phyloP scores from a whole-genome alignment of 2,329 filamentous ascomycete genomes.

The Sphaerulina populicola region DNA sequence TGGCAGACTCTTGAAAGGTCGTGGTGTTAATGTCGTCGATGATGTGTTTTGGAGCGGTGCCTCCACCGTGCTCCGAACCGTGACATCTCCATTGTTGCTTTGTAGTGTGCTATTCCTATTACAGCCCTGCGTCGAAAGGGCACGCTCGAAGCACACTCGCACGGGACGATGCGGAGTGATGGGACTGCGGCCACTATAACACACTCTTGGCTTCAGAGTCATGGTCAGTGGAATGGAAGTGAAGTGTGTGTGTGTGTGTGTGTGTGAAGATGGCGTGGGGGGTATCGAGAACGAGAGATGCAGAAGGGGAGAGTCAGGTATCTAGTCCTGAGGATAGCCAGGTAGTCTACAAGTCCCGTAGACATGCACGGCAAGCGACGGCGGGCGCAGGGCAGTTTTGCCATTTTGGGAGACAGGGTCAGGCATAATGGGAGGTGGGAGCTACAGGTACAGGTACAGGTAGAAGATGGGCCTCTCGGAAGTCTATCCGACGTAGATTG shows the following conservation, averaged over 20 bases:
- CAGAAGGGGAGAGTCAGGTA: neutral
- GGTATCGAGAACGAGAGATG: too few species aligned
- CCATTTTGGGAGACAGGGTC: constrained; percentile 1
- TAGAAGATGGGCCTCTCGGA: too few species aligned
- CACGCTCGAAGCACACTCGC: neutral
- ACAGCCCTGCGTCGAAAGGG: constrained; percentile 4
- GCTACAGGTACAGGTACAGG: too few species aligned
- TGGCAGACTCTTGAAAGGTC: constrained; percentile 3
- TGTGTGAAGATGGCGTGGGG: neutral
- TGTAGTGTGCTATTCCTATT: neutral
- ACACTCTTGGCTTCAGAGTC: neutral
- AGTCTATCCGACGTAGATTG: too few species aligned
- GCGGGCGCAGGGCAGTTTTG: constrained; percentile 5
- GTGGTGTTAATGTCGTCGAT: neutral
- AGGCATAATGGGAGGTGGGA: too few species aligned
- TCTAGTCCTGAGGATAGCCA: neutral
- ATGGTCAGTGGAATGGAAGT: neutral
- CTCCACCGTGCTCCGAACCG: neutral
- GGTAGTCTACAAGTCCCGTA: neutral
- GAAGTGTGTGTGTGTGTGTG: too few species aligned
- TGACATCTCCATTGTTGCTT: neutral
- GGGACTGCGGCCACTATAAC: neutral
- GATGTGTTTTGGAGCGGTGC: neutral
- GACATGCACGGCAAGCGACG: constrained; percentile 2
- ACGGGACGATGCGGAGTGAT: neutral